Evolutionary conservation across 1,139 yeast species (phyloP).

Genomic region (Saccharomyces hybrid): DNA sequence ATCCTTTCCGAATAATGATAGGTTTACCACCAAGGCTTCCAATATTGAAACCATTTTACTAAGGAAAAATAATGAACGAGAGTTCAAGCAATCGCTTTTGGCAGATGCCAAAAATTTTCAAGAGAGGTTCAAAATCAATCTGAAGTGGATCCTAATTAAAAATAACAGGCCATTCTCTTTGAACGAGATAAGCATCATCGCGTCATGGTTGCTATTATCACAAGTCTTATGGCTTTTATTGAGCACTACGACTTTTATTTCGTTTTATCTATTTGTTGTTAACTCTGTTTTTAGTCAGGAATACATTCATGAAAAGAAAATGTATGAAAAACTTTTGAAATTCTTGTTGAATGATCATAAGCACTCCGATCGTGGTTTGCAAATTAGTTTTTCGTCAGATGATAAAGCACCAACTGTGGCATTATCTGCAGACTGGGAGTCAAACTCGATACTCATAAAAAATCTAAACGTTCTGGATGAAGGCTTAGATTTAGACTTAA

Average conservation of each 20-base stretch:
- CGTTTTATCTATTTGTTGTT: slow-evolving; percentile 44
- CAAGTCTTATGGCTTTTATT: slow-evolving; percentile 42
- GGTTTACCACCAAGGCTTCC: not conserved
- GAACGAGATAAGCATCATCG: slow-evolving; percentile 52
- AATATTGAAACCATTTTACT: slow-evolving; percentile 21
- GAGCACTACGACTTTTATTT: slow-evolving; percentile 60
- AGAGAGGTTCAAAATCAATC: slow-evolving; percentile 42
- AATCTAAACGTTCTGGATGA: slow-evolving; percentile 43
- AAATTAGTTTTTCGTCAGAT: not conserved
- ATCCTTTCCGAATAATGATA: not conserved
- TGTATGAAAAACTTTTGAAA: slow-evolving; percentile 29
- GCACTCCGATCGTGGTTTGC: not conserved
- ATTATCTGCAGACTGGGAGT: slow-evolving; percentile 44
- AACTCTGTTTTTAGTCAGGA: slow-evolving; percentile 37
- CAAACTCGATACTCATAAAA: slow-evolving; percentile 45
- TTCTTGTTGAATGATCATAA: slow-evolving; percentile 31
- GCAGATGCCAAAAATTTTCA: slow-evolving; percentile 40
- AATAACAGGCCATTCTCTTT: slow-evolving; percentile 41
- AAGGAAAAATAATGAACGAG: slow-evolving; percentile 22
- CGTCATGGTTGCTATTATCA: slow-evolving; percentile 34
- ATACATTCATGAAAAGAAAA: slow-evolving; percentile 31
- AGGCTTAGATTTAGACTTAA: slow-evolving; percentile 28
- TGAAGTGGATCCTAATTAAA: slow-evolving; percentile 53
- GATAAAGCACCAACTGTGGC: slow-evolving; percentile 21
- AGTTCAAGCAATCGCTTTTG: slow-evolving; percentile 35